These are phyloP conservation scores for Pseudozyma hubeiensis DNA, from an alignment of 1,284 basidiomycete species.

Conservation along the genomic window DNA sequence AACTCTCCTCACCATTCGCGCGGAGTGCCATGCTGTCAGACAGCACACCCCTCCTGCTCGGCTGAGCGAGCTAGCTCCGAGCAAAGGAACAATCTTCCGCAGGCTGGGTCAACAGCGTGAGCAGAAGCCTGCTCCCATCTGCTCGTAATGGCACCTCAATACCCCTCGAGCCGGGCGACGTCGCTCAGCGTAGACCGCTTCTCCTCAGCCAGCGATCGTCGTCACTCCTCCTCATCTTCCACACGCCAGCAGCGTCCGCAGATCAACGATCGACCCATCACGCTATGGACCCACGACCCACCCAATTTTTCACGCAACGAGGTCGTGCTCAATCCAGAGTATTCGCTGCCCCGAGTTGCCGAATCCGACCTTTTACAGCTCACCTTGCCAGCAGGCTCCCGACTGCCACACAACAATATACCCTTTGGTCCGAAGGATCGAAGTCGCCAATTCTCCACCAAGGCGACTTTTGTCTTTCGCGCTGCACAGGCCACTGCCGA, in stretches of 20 bases:
- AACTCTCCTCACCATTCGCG: not conserved
- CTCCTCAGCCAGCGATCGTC: conserved; percentile 38
- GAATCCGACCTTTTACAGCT: conserved; percentile 63
- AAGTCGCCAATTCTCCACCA: conserved; percentile 21
- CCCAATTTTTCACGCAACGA: conserved; percentile 65
- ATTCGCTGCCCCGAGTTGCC: conserved; percentile 50
- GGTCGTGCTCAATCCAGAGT: conserved; percentile 64
- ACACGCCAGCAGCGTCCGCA: conserved; percentile 37
- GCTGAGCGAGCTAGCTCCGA: not conserved
- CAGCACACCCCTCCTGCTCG: not conserved
- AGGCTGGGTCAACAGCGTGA: not conserved
- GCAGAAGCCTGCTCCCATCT: not conserved
- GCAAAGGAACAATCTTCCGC: not conserved
- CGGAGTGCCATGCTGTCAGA: not conserved
- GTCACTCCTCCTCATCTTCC: conserved; percentile 45
- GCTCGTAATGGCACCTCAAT: conserved; percentile 12
- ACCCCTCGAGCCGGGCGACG: conserved; percentile 32
- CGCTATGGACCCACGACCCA: conserved; percentile 65
- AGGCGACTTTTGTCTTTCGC: conserved; percentile 58
- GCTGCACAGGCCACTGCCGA: conserved; percentile 54
- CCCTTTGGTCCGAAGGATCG: conserved; percentile 41
- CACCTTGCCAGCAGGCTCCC: conserved; percentile 26
- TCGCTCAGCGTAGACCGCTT: conserved; percentile 52
- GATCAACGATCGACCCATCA: conserved; percentile 50
- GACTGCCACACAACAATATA: conserved; percentile 27